These are phyloP conservation scores for Alternaria atra DNA, from an alignment of 2,329 filamentous ascomycete genomes.

Conservation along the genomic window DNA sequence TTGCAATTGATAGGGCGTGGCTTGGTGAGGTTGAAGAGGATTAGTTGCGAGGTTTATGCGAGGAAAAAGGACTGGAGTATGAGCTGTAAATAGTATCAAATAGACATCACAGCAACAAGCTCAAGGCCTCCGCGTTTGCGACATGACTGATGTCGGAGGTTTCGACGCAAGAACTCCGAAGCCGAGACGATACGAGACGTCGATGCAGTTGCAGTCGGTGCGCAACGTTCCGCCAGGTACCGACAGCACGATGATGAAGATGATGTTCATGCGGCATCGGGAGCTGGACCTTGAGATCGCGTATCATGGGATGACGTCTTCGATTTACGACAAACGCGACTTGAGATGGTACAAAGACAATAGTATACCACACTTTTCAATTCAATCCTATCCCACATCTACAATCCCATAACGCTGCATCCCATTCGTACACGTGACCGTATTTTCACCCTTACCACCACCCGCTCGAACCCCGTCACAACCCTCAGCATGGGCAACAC, in stretches of 20 bases:
- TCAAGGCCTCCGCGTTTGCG: background rate
- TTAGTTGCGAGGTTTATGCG: background rate
- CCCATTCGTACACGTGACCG: background rate
- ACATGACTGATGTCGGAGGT: background rate
- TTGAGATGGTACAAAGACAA: background rate
- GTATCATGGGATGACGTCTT: constrained; percentile 16
- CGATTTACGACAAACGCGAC: constrained; percentile 2
- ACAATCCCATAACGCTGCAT: background rate
- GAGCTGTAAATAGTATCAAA: background rate
- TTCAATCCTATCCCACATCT: background rate
- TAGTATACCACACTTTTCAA: background rate
- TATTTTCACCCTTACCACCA: background rate
- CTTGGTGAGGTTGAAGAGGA: background rate
- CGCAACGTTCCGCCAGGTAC: background rate
- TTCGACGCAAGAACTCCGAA: background rate
- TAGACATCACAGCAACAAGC: background rate
- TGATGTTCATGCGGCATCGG: constrained; percentile 14
- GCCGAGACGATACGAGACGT: constrained; percentile 3
- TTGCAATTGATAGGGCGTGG: background rate
- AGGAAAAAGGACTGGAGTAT: background rate
- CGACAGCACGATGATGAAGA: constrained; percentile 11
- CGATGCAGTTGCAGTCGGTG: background rate
- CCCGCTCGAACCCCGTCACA: background rate
- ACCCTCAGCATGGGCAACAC: constrained; percentile 52
- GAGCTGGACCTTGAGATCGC: constrained; percentile 16